These are phyloP conservation scores for Auriscalpium orientale DNA, from an alignment of 768 basidiomycete species.

Conservation along the genomic window DNA sequence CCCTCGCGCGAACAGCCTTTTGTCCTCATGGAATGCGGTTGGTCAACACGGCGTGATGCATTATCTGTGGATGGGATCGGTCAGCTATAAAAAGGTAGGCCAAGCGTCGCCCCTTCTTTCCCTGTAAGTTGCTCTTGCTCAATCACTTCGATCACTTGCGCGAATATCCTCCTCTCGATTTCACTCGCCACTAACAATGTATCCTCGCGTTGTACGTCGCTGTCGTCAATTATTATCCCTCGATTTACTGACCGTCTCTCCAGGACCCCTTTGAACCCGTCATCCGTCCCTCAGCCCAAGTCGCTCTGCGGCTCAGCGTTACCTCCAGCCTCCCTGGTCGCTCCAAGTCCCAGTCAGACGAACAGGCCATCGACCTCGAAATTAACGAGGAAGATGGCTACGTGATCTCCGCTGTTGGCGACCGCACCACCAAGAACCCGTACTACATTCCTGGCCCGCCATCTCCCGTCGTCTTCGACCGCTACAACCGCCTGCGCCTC, in stretches of 20 bases:
- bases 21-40: neutral
- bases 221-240: no score
- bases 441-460: conserved; percentile 5
- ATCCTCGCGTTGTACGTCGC: no score
- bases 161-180: no score
- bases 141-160: neutral
- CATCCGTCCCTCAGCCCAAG: conserved; percentile 1
- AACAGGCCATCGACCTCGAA: neutral
- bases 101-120: neutral
- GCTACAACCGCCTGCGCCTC: conserved; percentile 6
- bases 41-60: neutral
- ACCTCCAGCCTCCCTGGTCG: neutral
- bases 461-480: neutral
- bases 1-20: neutral
- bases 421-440: neutral
- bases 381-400: conserved; percentile 15
- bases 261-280: neutral
- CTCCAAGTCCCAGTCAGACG: conserved; percentile 1
- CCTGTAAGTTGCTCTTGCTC: neutral
- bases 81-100: neutral
- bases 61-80: neutral
- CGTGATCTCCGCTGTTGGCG: conserved; percentile 8
- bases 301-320: conserved; percentile 1
- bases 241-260: neutral
- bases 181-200: no score